Percentiles rank a stretch among this genome's conserved stretches.
Conservation (phyloP, 108 stramenopile species). For the Skeletonema tropicum region DNA sequence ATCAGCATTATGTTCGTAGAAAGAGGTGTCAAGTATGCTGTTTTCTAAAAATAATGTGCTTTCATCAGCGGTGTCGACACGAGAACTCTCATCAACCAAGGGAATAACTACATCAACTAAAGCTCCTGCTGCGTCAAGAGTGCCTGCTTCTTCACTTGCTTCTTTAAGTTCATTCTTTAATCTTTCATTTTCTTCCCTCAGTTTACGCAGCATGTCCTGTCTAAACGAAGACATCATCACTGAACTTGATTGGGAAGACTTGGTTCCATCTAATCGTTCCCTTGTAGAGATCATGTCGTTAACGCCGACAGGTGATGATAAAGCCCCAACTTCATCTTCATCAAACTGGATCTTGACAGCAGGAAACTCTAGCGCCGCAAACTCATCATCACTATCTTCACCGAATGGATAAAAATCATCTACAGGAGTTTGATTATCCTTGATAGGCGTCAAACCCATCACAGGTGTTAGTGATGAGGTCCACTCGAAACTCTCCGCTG, state of each 20-base stretch:
- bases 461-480: too few species aligned
- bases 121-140: not conserved
- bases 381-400: not conserved
- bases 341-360: not conserved
- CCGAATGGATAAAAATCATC: not conserved
- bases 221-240: not conserved
- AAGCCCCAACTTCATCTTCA: not conserved
- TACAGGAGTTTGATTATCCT: not conserved
- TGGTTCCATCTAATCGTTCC: not conserved
- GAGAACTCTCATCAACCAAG: too few species aligned
- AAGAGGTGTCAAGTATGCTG: not conserved
- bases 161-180: not conserved
- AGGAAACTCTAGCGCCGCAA: not conserved
- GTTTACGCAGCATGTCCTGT: not conserved
- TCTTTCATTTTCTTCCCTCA: not conserved
- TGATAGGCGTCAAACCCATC: not conserved
- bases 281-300: not conserved
- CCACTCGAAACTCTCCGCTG: too few species aligned
- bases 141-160: not conserved
- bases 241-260: not conserved
- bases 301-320: not conserved
- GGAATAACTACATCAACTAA: not conserved
- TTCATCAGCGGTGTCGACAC: not conserved
- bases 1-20: not conserved
- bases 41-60: not conserved